Conservation (phyloP, 2,329 filamentous ascomycete species). For the Trichophaea hybrida region DNA sequence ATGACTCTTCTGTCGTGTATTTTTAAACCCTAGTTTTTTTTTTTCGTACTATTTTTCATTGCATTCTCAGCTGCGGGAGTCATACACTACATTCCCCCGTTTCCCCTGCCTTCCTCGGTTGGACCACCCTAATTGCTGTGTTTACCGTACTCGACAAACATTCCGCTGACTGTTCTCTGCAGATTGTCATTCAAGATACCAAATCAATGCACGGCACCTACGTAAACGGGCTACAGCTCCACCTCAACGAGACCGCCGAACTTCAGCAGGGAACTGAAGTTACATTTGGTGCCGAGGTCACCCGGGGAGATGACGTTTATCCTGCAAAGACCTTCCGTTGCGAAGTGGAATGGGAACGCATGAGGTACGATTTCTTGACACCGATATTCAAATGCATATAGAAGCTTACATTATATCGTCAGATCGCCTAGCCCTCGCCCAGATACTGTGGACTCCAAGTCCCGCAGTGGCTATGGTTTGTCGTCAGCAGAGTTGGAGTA, state of each 20-base stretch:
- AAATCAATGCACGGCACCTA: constrained; percentile 49
- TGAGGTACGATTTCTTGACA: constrained; percentile 16
- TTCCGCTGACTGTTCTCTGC: constrained; percentile 19
- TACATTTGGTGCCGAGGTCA: constrained; percentile 38
- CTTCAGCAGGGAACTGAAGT: constrained; percentile 32
- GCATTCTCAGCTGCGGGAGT: constrained; percentile 23
- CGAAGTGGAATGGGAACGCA: constrained; percentile 23
- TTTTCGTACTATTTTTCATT: not conserved
- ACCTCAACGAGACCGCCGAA: constrained; percentile 25
- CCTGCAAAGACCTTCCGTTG: constrained; percentile 26
- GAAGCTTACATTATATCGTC: not conserved
- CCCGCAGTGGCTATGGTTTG: constrained; percentile 24
- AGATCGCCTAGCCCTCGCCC: not conserved
- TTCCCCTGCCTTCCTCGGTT: not conserved
- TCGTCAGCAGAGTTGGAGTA: constrained; percentile 22
- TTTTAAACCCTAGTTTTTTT: constrained; percentile 29
- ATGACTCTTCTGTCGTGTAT: constrained; percentile 27
- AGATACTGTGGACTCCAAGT: not conserved
- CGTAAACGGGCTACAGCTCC: constrained; percentile 37
- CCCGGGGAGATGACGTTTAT: constrained; percentile 32
- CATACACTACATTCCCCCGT: not conserved
- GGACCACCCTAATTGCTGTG: not conserved
- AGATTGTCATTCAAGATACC: constrained; percentile 40
- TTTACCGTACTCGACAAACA: no score
- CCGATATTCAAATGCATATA: no score